These are phyloP conservation scores for Mycena citricolor DNA, from an alignment of 1,284 basidiomycete species.

Conservation along the genomic window DNA sequence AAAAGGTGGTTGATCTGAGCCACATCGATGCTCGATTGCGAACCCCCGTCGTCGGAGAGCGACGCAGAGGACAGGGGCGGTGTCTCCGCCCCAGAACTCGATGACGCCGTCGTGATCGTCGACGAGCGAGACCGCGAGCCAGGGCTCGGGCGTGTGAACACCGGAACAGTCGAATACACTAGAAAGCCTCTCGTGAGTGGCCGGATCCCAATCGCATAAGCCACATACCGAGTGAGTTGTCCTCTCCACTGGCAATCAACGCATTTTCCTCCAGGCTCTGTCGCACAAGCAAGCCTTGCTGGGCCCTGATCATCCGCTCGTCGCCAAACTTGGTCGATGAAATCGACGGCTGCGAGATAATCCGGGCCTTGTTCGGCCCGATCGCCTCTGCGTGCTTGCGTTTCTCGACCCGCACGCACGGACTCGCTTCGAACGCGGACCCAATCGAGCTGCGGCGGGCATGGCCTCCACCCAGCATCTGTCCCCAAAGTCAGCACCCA, in stretches of 20 bases:
- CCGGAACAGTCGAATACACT: slow-evolving; percentile 47
- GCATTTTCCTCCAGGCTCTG: slow-evolving; percentile 66
- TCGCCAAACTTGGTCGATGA: slow-evolving; percentile 62
- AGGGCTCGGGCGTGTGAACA: slow-evolving; percentile 58
- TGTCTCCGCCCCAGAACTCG: slow-evolving; percentile 65
- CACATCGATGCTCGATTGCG: slow-evolving; percentile 74
- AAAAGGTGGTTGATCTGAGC: slow-evolving; percentile 56
- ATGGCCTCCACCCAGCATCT: slow-evolving; percentile 78
- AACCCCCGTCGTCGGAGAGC: slow-evolving; percentile 65
- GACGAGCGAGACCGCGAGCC: slow-evolving; percentile 56
- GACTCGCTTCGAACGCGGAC: slow-evolving; percentile 68
- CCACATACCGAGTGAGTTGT: slow-evolving; percentile 47
- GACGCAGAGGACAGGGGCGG: slow-evolving; percentile 68
- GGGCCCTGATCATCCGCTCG: slow-evolving; percentile 65
- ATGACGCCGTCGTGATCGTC: slow-evolving; percentile 59
- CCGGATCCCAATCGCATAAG: no score
- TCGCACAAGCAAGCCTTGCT: slow-evolving; percentile 57
- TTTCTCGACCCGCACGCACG: slow-evolving; percentile 65
- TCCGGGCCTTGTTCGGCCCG: slow-evolving; percentile 42
- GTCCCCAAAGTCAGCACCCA: slow-evolving; percentile 11
- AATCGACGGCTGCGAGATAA: slow-evolving; percentile 60
- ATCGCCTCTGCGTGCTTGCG: slow-evolving; percentile 45
- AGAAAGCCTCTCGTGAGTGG: no score
- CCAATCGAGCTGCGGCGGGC: slow-evolving; percentile 66
- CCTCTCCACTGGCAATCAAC: slow-evolving; percentile 64